Evolutionary conservation across 208 protist genomes (phyloP), one percentile per base, ranked within the genome.

Genomic region (Acanthamoeba lugdunensis): DNA sequence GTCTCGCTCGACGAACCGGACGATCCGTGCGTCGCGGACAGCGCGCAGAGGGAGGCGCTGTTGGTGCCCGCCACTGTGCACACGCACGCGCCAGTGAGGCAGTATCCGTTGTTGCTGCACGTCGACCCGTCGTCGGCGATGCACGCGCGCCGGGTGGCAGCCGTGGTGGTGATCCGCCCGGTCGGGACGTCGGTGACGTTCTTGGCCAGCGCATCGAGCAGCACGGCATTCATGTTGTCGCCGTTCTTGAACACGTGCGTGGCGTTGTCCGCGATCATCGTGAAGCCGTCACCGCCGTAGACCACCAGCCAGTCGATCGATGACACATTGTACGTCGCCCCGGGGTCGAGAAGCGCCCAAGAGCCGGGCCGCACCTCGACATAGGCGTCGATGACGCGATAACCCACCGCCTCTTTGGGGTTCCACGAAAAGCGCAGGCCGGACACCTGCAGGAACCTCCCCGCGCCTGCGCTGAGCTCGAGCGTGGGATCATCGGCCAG

Each of bases 201-300:
- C 33, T 33, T 33, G 61, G 85, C 45, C 21, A 92, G 87, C 23
- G 61, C 61, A 30, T 75, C 67, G 63, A 92, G 61, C 45, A 92
- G 33, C 13, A 92, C 87, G 52, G 61, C 50, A 33, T 77, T 92
- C 63, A 92, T 54, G 61, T 79, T 77, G 67, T 33, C 33, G 56
- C 45, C 9, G n/a, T 54, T 69, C 21, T 92, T 92, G 25, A 69
- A 21, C 11, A 92, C 7, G n/a, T 28, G 8, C 1, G 61, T 63
- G 23, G 41, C 8, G 67, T 92, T 77, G 14, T 30, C 48, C 9
- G 2, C 37, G 14, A 92, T 41, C 87, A 92, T 92, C 9, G 87
- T 92, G 52, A 77, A 92, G 87, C 54, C 87, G 41, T 92, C 87
- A n/a, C 87, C 87, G 67, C 87, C 87, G 41, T 48, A 71, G 63